Conservation (phyloP, 75 land plant species). For the Picea glauca region DNA sequence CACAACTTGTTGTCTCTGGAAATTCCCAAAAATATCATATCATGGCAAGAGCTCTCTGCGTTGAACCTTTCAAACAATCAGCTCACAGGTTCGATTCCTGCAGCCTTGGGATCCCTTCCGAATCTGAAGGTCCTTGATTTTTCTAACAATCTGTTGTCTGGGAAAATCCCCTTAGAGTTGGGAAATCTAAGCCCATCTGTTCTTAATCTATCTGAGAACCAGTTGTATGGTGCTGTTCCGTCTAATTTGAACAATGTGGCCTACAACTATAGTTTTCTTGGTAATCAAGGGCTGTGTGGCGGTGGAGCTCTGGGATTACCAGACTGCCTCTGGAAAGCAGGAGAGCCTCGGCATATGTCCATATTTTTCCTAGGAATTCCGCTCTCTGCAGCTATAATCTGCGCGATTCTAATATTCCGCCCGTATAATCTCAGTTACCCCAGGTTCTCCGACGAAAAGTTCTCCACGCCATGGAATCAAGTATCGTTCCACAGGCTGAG, state of each 20-base stretch:
- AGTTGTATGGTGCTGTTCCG: conserved; percentile 24
- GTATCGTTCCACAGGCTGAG: conserved; percentile 34
- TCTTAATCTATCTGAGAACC: conserved; percentile 23
- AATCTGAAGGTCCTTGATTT: not conserved
- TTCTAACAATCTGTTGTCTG: not conserved
- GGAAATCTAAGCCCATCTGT: not conserved
- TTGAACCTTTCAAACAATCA: conserved; percentile 26
- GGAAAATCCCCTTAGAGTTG: not conserved
- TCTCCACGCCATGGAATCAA: conserved; percentile 34
- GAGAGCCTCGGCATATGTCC: not conserved
- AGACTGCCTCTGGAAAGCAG: not conserved
- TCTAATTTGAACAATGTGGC: conserved; percentile 7
- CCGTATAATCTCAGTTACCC: too few species aligned
- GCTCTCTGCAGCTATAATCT: not conserved
- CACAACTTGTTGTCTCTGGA: not conserved
- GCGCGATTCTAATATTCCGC: too few species aligned
- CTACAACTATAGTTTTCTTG: conserved; percentile 12
- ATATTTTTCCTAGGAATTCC: not conserved
- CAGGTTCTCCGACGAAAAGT: too few species aligned
- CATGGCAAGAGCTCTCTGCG: not conserved
- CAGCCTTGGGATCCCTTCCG: conserved; percentile 11
- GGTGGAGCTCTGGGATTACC: conserved; percentile 12
- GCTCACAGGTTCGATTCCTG: conserved; percentile 20
- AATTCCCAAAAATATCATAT: not conserved
- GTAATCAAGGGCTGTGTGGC: conserved; percentile 21